A percentile compares a stretch with the other conserved stretches of the same genome.
These are phyloP conservation scores for Fragilaria crotonensis DNA, from an alignment of 108 stramenopile species.

Conservation along the genomic window DNA sequence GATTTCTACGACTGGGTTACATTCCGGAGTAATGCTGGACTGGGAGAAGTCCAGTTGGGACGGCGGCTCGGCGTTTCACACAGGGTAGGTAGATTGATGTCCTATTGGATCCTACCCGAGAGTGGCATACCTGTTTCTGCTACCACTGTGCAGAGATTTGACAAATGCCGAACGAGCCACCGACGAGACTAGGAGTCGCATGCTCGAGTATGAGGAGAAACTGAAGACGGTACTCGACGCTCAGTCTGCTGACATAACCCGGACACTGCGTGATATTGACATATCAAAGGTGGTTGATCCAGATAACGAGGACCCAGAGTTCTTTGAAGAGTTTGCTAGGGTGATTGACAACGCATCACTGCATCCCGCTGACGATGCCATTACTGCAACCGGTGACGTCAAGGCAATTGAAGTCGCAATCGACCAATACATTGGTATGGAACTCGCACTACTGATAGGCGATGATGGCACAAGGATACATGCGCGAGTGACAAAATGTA, in stretches of 20 bases:
- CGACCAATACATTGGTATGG: neutral
- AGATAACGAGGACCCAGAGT: no score
- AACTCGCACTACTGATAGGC: neutral
- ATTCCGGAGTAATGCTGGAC: no score
- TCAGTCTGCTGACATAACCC: neutral
- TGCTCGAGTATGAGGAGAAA: slow-evolving; percentile 5
- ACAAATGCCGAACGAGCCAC: slow-evolving; percentile 8
- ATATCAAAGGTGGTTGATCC: neutral
- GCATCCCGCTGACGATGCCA: neutral
- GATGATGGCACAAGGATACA: slow-evolving; percentile 1
- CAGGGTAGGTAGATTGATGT: slow-evolving; percentile 19
- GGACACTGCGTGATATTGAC: neutral
- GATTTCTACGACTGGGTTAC: no score
- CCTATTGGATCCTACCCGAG: no score
- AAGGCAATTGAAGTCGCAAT: no score
- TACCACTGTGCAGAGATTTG: slow-evolving; percentile 18
- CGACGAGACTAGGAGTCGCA: neutral
- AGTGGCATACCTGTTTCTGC: no score
- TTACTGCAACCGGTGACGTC: neutral
- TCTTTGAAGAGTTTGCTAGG: no score
- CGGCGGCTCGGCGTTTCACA: slow-evolving; percentile 22
- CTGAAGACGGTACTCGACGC: neutral
- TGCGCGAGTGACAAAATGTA: slow-evolving; percentile 10
- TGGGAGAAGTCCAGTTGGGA: no score
- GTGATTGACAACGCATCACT: no score